Evolutionary conservation across 495 filamentous ascomycete genomes (phyloP).

Genomic region (Aspergillus ellipticus): DNA sequence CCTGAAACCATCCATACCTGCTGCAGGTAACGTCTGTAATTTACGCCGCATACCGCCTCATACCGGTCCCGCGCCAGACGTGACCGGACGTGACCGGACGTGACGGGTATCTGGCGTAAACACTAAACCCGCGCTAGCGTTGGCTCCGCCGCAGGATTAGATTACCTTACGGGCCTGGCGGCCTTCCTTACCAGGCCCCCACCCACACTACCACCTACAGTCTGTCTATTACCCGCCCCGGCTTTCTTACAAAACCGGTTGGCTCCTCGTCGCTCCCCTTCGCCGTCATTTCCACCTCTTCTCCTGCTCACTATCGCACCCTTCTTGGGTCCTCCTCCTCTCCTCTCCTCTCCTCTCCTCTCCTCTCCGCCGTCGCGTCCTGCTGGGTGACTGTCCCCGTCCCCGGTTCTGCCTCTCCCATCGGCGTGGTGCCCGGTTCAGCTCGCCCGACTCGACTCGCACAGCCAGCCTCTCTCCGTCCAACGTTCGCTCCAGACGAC

Average conservation of each 20-base stretch:
- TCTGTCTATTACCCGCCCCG: too few relatives aligned
- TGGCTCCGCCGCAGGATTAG: neutral
- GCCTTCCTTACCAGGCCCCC: neutral
- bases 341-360: neutral
- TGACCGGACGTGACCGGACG: neutral
- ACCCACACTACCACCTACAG: neutral
- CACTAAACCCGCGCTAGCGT: neutral
- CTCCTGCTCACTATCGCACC: slow-evolving; percentile 6
- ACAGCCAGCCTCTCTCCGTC: neutral
- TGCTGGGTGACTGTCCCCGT: neutral
- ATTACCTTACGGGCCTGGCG: neutral
- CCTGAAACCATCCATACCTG: neutral
- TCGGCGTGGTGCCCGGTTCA: neutral
- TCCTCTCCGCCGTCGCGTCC: neutral
- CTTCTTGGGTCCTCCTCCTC: slow-evolving; percentile 11
- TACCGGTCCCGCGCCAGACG: neutral
- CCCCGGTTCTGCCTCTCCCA: neutral
- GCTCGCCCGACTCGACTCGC: neutral
- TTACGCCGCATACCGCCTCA: too few relatives aligned
- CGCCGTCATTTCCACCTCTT: neutral
- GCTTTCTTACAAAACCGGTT: slow-evolving; percentile 7
- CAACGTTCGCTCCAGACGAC: slow-evolving; percentile 25
- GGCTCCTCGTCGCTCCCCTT: neutral
- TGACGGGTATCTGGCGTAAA: neutral
- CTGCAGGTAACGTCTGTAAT: too few relatives aligned